Percentiles rank a stretch among this genome's conserved stretches.
Conservation (phyloP, 495 filamentous ascomycete species). For the Penicillium paxilli region DNA sequence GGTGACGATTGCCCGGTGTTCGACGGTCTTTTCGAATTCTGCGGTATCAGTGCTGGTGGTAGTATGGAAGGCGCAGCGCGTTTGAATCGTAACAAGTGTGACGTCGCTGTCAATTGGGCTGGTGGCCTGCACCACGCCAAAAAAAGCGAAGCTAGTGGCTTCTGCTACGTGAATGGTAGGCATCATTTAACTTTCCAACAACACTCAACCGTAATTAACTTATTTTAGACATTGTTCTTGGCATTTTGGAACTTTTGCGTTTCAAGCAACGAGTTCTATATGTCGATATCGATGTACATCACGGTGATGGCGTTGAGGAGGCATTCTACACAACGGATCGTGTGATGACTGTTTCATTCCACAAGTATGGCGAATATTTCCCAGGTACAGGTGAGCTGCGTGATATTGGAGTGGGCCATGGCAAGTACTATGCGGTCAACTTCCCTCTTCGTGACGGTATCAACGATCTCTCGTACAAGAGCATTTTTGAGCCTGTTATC, state of each 20-base stretch:
- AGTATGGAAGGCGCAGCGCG: constrained; percentile 96
- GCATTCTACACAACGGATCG: constrained; percentile 97
- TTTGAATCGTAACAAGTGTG: constrained; percentile 89
- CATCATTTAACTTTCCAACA: constrained; percentile 4
- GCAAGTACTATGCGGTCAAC: constrained; percentile 95
- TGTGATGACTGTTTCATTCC: constrained; percentile 97
- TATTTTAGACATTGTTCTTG: constrained; percentile 84
- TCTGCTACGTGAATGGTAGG: constrained; percentile 97
- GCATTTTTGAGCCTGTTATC: constrained; percentile 94
- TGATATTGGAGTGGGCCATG: constrained; percentile 89
- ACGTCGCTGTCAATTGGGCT: constrained; percentile 97
- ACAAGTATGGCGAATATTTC: constrained; percentile 99
- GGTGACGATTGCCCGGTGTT: constrained; percentile 98
- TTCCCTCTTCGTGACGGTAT: constrained; percentile 97
- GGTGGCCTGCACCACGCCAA: constrained; percentile 97
- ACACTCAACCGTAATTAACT: constrained; percentile 5
- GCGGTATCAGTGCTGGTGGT: constrained; percentile 93
- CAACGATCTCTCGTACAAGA: constrained; percentile 87
- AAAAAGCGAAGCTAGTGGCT: constrained; percentile 93
- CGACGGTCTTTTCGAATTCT: constrained; percentile 97
- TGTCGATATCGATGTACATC: constrained; percentile 98
- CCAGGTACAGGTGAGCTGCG: constrained; percentile 95
- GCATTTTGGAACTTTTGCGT: constrained; percentile 92
- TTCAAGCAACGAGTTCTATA: constrained; percentile 94
- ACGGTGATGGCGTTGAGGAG: constrained; percentile 97